These are phyloP conservation scores for Didymella sp. DNA, from an alignment of 2,329 filamentous ascomycete species.

Conservation along the genomic window DNA sequence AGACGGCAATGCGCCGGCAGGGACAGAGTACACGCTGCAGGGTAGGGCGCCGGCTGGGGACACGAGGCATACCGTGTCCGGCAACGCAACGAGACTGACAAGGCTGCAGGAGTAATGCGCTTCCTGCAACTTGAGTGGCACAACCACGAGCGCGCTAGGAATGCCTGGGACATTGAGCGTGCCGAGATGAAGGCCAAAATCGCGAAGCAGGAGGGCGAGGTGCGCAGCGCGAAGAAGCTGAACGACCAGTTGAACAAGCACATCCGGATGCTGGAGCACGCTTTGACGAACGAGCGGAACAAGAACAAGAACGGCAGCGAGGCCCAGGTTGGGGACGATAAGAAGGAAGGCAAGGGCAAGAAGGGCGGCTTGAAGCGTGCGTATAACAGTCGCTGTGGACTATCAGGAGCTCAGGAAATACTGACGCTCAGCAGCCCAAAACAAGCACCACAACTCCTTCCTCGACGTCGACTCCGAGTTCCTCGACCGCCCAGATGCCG, in stretches of 20 bases:
- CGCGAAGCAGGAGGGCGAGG: constrained; percentile 89
- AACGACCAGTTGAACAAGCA: constrained; percentile 92
- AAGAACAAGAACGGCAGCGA: constrained; percentile 67
- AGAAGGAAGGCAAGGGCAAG: constrained; percentile 45
- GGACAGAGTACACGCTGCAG: constrained; percentile 76
- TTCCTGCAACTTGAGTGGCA: constrained; percentile 99
- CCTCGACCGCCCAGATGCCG: constrained; percentile 55
- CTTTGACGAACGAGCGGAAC: constrained; percentile 80
- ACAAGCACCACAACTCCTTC: constrained; percentile 59
- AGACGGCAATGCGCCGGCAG: constrained; percentile 60
- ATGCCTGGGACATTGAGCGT: constrained; percentile 98
- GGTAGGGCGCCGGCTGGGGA: constrained; percentile 54
- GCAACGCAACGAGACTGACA: constrained; percentile 27
- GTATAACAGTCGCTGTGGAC: constrained; percentile 25
- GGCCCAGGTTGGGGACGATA: constrained; percentile 55
- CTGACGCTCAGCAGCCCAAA: constrained; percentile 52
- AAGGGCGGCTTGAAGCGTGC: constrained; percentile 37
- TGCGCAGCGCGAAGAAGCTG: constrained; percentile 82
- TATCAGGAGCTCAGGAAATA: constrained; percentile 6
- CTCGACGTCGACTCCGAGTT: constrained; percentile 57
- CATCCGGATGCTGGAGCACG: constrained; percentile 85
- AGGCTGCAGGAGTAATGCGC: constrained; percentile 84
- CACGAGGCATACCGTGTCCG: constrained; percentile 12
- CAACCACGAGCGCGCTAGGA: constrained; percentile 94
- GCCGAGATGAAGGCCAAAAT: constrained; percentile 99